Evolutionary conservation across 2,329 filamentous ascomycete species (phyloP), one percentile per base, ranked within the genome.

Genomic region (Arachnomyces sp.): DNA sequence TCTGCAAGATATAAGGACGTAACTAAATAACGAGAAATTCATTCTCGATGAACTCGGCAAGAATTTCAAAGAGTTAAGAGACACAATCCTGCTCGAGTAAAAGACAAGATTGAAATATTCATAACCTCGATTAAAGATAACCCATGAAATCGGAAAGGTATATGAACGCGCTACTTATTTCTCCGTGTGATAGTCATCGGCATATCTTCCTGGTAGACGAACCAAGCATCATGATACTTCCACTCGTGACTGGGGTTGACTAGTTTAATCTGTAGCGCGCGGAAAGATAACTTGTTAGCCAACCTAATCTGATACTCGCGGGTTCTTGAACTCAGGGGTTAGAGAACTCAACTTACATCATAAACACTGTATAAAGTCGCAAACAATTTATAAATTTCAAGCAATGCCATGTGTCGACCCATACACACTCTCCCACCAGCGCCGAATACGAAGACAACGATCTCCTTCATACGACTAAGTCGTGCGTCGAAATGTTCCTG

Each of bases 341-440:
- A 25, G 21, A 25, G 21, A 5, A 9, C 5, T 25, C 21, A 25
- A 25, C 21, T 25, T 25, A 25, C 21, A 25, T 25, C 18, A 25
- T 36, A 36, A n/a, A n/a, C 7, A 8, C 14, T 25, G 14, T 76
- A 56, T 17, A 79, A 59, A 28, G 73, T 68, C 3, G 74, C 73
- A 28, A 76, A 57, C 28, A 78, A 66, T 62, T 80, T 80, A 60
- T 77, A 75, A 49, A 77, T 75, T 56, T 78, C 74, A 18, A 77
- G 57, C 31, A 76, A 57, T 0, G 72, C 74, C 25, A 78, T 52
- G 51, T 77, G 73, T 3, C 71, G 65, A 14, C 74, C 74, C 43
- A 77, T 75, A 52, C 74, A 78, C 3, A 76, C 55, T 35, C 76
- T 71, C 7, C 65, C 65, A 17, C 74, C 74, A 8, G 68, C 73